Percentiles rank a stretch among this genome's conserved stretches.
These are phyloP conservation scores for Diplodia corticola DNA, from an alignment of 2,329 filamentous ascomycete genomes.

Conservation along the genomic window DNA sequence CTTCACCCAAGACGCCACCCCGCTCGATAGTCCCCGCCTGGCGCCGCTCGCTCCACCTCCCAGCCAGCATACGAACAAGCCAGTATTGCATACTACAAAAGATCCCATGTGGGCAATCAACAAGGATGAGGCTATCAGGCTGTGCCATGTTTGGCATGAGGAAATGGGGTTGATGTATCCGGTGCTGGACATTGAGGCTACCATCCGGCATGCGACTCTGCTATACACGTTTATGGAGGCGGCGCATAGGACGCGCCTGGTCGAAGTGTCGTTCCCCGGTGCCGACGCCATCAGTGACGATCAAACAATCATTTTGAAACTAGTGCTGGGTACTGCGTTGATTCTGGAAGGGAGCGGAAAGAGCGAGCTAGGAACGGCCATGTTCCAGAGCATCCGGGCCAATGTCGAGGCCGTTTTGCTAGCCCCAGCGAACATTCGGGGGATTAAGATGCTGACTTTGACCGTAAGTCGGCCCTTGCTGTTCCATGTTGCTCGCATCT, in stretches of 20 bases:
- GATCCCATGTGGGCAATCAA: conserved; percentile 81
- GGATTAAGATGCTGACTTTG: conserved; percentile 60
- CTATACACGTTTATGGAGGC: conserved; percentile 74
- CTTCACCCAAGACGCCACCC: conserved; percentile 55
- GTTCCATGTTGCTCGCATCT: neutral
- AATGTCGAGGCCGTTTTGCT: conserved; percentile 66
- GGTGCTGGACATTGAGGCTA: conserved; percentile 70
- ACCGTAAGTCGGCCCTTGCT: conserved; percentile 45
- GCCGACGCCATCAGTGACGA: conserved; percentile 62
- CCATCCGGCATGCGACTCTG: conserved; percentile 69
- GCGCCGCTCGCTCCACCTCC: conserved; percentile 27
- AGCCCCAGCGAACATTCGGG: conserved; percentile 58
- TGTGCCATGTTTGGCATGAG: conserved; percentile 81
- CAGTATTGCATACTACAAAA: conserved; percentile 49
- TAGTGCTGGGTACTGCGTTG: conserved; percentile 77
- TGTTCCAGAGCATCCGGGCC: conserved; percentile 76
- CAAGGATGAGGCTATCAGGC: conserved; percentile 74
- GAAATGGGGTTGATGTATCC: conserved; percentile 94
- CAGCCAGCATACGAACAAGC: conserved; percentile 22
- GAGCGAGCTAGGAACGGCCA: conserved; percentile 68
- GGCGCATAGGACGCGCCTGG: conserved; percentile 59
- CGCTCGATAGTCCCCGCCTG: conserved; percentile 48
- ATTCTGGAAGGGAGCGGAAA: conserved; percentile 77
- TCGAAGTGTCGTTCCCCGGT: conserved; percentile 55
- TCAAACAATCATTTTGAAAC: conserved; percentile 72